Percentiles rank a stretch among this genome's conserved stretches.
Evolutionary conservation across 805 yeast genomes (phyloP).

Genomic region (Brettanomyces anomalus): DNA sequence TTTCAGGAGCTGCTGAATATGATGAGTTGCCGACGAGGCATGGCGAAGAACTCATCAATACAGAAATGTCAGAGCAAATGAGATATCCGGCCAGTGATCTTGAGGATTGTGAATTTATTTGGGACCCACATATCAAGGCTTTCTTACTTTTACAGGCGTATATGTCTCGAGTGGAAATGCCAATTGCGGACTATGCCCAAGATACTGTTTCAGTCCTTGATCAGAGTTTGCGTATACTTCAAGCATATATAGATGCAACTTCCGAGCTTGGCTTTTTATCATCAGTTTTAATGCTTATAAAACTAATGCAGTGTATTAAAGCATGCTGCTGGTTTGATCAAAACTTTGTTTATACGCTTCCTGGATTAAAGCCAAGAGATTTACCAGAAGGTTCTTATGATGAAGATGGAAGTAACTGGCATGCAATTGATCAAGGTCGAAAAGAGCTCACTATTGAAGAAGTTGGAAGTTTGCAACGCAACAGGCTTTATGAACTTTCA

Average conservation of each 20-base stretch:
- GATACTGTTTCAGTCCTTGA: constrained; percentile 91
- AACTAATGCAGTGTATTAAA: constrained; percentile 76
- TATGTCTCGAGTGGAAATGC: constrained; percentile 65
- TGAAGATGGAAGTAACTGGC: constrained; percentile 29
- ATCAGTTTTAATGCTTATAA: constrained; percentile 53
- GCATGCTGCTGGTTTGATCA: constrained; percentile 85
- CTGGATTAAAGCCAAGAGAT: constrained; percentile 31
- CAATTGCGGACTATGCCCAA: constrained; percentile 91
- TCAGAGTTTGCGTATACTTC: constrained; percentile 87
- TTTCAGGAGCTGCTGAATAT: constrained; percentile 63
- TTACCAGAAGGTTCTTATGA: constrained; percentile 12
- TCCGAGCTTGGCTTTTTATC: constrained; percentile 70
- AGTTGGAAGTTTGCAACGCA: constrained; percentile 33
- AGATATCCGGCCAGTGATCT: constrained; percentile 52
- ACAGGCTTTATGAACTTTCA: constrained; percentile 28
- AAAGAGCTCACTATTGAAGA: constrained; percentile 24
- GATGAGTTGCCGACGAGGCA: constrained; percentile 87
- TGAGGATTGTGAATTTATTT: constrained; percentile 52
- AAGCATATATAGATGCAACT: constrained; percentile 85
- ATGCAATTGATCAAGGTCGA: constrained; percentile 14
- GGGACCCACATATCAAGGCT: constrained; percentile 84
- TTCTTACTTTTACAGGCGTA: constrained; percentile 65
- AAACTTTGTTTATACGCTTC: constrained; percentile 50
- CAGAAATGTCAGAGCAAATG: constrained; percentile 70
- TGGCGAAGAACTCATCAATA: constrained; percentile 82